Base-by-base conservation (phyloP, 78 protist species). In the Dictyostelium firmibasis region DNA sequence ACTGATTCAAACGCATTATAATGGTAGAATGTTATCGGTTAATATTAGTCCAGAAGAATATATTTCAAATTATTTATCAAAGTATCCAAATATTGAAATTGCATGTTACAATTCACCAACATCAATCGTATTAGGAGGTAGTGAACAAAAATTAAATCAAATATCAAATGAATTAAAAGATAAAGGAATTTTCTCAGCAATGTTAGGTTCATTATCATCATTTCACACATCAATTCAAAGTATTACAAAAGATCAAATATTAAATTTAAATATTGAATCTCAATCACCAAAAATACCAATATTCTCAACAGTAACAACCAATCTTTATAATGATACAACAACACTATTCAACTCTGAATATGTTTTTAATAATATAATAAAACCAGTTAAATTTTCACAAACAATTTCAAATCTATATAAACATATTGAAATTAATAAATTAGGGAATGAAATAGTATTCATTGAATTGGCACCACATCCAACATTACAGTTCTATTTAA, bases 11-110 rank as follows among this genome's bases (percentile, higher is more conserved):
- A 83, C 95, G 3, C 53, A 75, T 72, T 79, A 75, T 9, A 41
- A 38, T 50, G 95, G 95, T 33, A 91, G 53, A 57, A 91, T 57
- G 67, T 57, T 57, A 57, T 91, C 79, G 4, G 76, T 91, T 35
- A 31, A 50, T 44, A 20, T 91, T 8, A 38, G 88, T 16, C 7
- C n/a, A 4, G 78, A 41, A 18, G 31, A 57, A 0, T 82, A n/a
- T 57, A 6, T 57, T 20, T 8, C 18, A 69, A 43, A 69, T n/a
- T 70, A 29, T 31, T 70, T 43, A 31, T 0, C 11, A 25, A 36
- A 53, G 31, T 60, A 41, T 29, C 50, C 47, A 60, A 8, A 0
- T 16, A 35, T 92, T 29, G 95, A 92, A 64, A 74, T 92, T 16
- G 89, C 91, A 29, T 83, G 92, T 62, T 84, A 29, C 43, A 92